Base-by-base conservation (phyloP, 73 alveolate species). In the Stentor coeruleus region DNA sequence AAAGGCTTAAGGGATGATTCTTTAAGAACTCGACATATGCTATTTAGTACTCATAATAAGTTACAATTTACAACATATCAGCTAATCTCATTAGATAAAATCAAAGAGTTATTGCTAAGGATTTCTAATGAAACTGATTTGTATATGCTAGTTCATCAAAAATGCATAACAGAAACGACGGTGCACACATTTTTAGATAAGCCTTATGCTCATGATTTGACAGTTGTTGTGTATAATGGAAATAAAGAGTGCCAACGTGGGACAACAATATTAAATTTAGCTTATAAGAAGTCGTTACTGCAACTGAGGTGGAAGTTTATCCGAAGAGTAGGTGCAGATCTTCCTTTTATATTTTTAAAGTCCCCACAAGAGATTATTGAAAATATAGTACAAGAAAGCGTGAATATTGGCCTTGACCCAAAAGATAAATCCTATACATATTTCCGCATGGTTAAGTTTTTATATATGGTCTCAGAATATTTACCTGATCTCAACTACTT, bases 401-500 rank as follows among this genome's bases (percentile, higher is more conserved):
- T 11, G 33, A 66, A 66, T 66, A 40, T 66, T 11, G 79, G 79
- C 0, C 26, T 66, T 20, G 79, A 66, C 37, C 20, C 33, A 28
- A 31, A 31, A 2, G 79, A 66, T 20, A 66, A 66, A 33, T 20
- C 37, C 20, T 66, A 20, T 33, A 37, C 79, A 1, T 66, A 66
- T 33, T 40, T 66, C 11, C n/a, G 79, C n/a, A 20, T 66, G 11
- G n/a, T 33, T 33, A 66, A 66, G 33, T 31, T 26, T 40, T 26
- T 66, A 11, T 66, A 20, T 26, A 26, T 20, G 33, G 33, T 66
- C n/a, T 28, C 20, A 1, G 79, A 66, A 0, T 31, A 20, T 40
- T 66, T 66, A 26, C 79, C 79, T 66, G n/a, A 20, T 33, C 79
- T 66, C 33, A 20, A 66, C n/a, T 66, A 20, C 11, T 33, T 66